Base-by-base conservation (phyloP, 2,329 filamentous ascomycete genomes). In the Endocalyx cinctus region DNA sequence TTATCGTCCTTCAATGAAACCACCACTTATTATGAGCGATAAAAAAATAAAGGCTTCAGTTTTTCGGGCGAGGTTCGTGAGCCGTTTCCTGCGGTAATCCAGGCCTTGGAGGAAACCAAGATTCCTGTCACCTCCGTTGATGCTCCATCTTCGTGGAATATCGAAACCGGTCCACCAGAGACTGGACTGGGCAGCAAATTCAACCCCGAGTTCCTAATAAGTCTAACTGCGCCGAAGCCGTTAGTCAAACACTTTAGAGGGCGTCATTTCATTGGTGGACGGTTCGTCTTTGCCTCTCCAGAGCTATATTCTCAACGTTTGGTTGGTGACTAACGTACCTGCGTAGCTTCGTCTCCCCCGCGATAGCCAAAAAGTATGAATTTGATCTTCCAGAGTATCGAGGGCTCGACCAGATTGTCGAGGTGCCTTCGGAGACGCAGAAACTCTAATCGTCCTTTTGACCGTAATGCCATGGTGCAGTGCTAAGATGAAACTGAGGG, bases 51-150 rank as follows among this genome's bases (percentile, higher is more conserved):
- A 84, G 83, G 87, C 6, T 98, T 98, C 66, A 92, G 84, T 40
- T 98, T 98, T 65, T 82, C 81, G 2, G 90, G 89, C 6, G 82
- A 92, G 45, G 82, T 98, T 33, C 81, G 92, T n/a, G 87, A 94
- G 45, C 92, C 92, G 1, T 98, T 97, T 54, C 81, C 82, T 1
- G 71, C 72, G 0, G 84, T 96, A 11, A 94, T 98, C 48, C 67
- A 74, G 40, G 79, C 84, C 6, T 70, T 98, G 23, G 77, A 87
- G 47, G 71, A 80, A 26, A 83, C 84, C 5, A 72, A 72, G 17
- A 53, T 92, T 6, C 85, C 88, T 0, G 84, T 97, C 0, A 82
- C 92, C 3, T 84, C 87, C 3, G 86, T 98, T 15, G 92, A 98
- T 63, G 88, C 87, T 6, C 92, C 92, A 1, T 94, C 87, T 19